Percentiles rank a stretch among this genome's conserved stretches.
Evolutionary conservation across 768 basidiomycete genomes (phyloP).

Genomic region (Trametes cinnabarina): DNA sequence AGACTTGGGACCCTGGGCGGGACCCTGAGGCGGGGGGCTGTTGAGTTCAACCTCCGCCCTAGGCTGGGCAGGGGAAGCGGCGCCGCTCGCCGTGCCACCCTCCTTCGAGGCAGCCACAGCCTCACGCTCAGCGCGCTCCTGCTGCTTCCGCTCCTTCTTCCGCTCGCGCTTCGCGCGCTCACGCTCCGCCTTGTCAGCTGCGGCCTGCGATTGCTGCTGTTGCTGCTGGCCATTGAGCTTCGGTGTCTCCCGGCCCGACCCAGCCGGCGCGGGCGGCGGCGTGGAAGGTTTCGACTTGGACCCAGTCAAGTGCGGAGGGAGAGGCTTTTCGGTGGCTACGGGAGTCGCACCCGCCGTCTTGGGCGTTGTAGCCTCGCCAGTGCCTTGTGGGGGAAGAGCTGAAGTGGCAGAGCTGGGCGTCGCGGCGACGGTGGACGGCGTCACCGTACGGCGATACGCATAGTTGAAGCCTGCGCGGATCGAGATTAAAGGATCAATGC

Average conservation of each 20-base stretch:
- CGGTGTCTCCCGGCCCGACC: slow-evolving; percentile 34
- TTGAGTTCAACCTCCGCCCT: slow-evolving; percentile 16
- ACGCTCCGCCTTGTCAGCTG: slow-evolving; percentile 50
- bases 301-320: slow-evolving; percentile 31
- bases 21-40: slow-evolving; percentile 11
- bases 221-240: slow-evolving; percentile 41
- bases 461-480: slow-evolving; percentile 85
- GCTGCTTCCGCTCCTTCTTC: slow-evolving; percentile 61
- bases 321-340: slow-evolving; percentile 32
- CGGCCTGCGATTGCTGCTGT: slow-evolving; percentile 19
- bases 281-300: slow-evolving; percentile 25
- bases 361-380: slow-evolving; percentile 35
- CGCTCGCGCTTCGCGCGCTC: slow-evolving; percentile 60
- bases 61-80: slow-evolving; percentile 19
- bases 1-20: slow-evolving; percentile 31
- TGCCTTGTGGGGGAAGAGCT: slow-evolving; percentile 43
- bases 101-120: slow-evolving; percentile 37
- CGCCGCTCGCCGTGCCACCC: slow-evolving; percentile 31
- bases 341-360: slow-evolving; percentile 26
- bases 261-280: slow-evolving; percentile 28
- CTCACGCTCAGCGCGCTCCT: slow-evolving; percentile 46
- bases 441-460: slow-evolving; percentile 79
- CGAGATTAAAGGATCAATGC: background rate
- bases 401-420: slow-evolving; percentile 60
- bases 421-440: slow-evolving; percentile 46